Evolutionary conservation across 2,329 filamentous ascomycete species (phyloP).

Genomic region (Boeremia lycopersici): DNA sequence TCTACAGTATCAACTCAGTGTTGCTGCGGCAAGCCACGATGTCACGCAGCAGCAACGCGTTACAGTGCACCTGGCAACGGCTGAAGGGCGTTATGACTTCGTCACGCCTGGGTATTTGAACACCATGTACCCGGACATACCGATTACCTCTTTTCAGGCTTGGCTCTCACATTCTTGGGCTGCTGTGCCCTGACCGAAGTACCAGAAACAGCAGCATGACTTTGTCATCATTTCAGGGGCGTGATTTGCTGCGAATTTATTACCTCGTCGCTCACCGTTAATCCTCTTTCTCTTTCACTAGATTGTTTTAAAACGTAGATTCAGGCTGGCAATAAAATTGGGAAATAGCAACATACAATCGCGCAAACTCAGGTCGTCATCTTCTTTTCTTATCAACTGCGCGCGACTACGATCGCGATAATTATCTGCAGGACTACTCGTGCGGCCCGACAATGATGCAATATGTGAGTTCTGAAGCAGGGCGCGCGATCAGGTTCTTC

Average conservation of each 20-base stretch:
- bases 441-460: constrained; percentile 9
- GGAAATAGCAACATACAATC: background rate
- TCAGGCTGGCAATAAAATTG: background rate
- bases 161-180: constrained; percentile 50
- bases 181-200: constrained; percentile 32
- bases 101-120: constrained; percentile 64
- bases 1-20: constrained; percentile 56
- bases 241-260: background rate
- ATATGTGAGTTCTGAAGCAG: constrained; percentile 8
- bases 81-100: constrained; percentile 71
- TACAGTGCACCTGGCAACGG: constrained; percentile 69
- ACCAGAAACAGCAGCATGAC: too few species aligned
- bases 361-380: background rate
- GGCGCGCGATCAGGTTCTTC: constrained; percentile 1
- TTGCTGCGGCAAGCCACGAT: constrained; percentile 39
- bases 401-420: background rate
- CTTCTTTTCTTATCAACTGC: background rate
- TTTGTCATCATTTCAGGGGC: background rate
- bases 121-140: constrained; percentile 46
- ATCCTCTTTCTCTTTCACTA: too few species aligned
- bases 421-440: background rate
- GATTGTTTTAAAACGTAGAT: too few species aligned
- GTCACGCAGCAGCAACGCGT: constrained; percentile 50
- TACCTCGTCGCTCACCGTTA: background rate
- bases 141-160: constrained; percentile 42